Base-by-base conservation (phyloP, 2,329 filamentous ascomycete species). In the Fonsecaea erecta region DNA sequence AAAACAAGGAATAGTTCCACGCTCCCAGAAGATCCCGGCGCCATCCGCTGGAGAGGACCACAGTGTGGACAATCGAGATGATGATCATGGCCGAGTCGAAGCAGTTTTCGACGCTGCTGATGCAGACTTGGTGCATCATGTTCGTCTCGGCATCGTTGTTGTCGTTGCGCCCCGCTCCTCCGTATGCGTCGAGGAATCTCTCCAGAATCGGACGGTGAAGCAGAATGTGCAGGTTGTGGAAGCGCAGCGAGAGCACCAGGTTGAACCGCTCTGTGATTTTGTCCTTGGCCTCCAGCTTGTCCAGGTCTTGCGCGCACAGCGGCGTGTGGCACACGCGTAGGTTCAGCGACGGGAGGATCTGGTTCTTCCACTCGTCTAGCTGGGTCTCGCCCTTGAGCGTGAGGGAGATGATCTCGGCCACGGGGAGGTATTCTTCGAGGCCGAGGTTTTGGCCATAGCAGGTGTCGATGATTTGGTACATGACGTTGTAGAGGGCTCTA, bases 361-460 rank as follows among this genome's bases (percentile, higher is more conserved):
- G 60, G 12, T 72, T 63, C 43, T 76, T 71, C 81, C 80, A 82
- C 26, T 74, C 71, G 1, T 73, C 66, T 2, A 82, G 73, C 48
- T 78, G 75, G 26, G 78, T 75, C 56, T 81, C 78, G 4, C 78
- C 73, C 28, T 74, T 71, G 8, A 82, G 74, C 1, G 81, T 72
- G 2, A 75, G 73, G 0, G 78, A 74, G 2, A 78, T 72, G 0
- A 74, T 73, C 9, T 74, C 72, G 8, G 73, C 62, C 0, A 73
- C 71, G 1, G 68, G 71, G 1, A 71, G 65, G 0, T 70, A 63
- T 0, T 63, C 51, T 8, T 74, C 75, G 30, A 74, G 76, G 5
- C 77, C 81, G 1, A 83, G 72, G 53, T 83, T 83, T 58, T 77
- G 76, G 8, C 76, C 80, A 60, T 83, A 83, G 9, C 79, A 73